phyloP scores from a whole-genome alignment of 805 yeast genomes.

The Wickerhamomyces silvicola region DNA sequence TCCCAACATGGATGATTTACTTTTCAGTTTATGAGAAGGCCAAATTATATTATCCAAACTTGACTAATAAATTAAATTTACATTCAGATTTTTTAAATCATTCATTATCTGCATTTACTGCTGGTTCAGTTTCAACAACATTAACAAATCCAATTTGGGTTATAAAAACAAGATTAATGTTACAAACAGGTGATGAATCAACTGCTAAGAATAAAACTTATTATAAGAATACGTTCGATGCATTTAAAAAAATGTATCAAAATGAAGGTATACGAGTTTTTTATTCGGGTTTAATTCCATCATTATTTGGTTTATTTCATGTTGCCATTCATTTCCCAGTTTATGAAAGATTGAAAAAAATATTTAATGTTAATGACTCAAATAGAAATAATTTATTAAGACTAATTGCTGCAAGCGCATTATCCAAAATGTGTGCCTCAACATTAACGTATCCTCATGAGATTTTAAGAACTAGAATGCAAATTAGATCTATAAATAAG shows the following conservation, averaged over 20 bases:
- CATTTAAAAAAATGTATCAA: conserved; percentile 69
- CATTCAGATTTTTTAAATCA: conserved; percentile 32
- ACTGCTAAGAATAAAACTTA: conserved; percentile 23
- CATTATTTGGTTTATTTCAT: conserved; percentile 82
- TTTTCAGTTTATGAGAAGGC: conserved; percentile 84
- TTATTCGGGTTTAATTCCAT: conserved; percentile 86
- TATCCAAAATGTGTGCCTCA: conserved; percentile 85
- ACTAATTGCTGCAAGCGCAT: conserved; percentile 60
- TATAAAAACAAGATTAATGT: conserved; percentile 89
- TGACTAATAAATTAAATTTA: conserved; percentile 23
- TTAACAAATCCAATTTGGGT: conserved; percentile 97
- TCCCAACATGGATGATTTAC: conserved; percentile 97
- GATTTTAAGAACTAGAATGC: conserved; percentile 86
- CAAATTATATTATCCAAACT: conserved; percentile 46
- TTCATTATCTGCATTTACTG: conserved; percentile 63
- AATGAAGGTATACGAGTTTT: conserved; percentile 78
- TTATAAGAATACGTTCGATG: conserved; percentile 78
- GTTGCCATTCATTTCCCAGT: conserved; percentile 96
- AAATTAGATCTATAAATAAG: conserved; percentile 36
- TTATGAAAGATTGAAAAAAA: conserved; percentile 71
- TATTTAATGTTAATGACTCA: conserved; percentile 29
- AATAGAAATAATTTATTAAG: conserved; percentile 25
- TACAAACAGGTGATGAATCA: conserved; percentile 44
- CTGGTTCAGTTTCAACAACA: conserved; percentile 82
- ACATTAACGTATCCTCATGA: conserved; percentile 93